These are phyloP conservation scores for Mrakia gelida DNA, from an alignment of 768 basidiomycete species.

Conservation along the genomic window DNA sequence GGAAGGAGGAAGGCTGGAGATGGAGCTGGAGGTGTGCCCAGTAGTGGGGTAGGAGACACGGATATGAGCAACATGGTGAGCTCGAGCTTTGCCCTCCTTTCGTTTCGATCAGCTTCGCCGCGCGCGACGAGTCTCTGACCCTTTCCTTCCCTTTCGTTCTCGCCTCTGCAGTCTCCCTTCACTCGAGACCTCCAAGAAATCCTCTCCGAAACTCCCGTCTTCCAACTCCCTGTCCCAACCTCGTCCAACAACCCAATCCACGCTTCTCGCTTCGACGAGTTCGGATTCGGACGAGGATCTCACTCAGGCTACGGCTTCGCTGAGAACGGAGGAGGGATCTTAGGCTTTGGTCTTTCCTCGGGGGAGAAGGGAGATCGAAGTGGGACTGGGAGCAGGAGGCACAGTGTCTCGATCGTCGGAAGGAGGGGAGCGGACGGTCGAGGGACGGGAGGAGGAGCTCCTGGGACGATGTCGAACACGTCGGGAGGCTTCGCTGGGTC, in stretches of 20 bases:
- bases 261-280: conserved; percentile 28
- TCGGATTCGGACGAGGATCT: conserved; percentile 30
- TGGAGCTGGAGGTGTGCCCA: background rate
- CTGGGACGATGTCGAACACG: background rate
- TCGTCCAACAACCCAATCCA: background rate
- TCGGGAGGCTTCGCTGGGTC: conserved; percentile 5
- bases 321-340: conserved; percentile 21
- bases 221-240: background rate
- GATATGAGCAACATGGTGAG: conserved; percentile 29
- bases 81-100: background rate
- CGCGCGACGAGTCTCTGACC: too few species aligned
- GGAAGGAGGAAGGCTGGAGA: background rate
- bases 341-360: conserved; percentile 10
- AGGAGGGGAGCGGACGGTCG: conserved; percentile 10
- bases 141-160: background rate
- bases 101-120: background rate
- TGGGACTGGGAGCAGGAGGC: conserved; percentile 29
- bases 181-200: conserved; percentile 28
- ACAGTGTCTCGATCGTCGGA: conserved; percentile 27
- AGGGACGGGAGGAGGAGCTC: conserved; percentile 1
- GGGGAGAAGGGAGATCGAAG: conserved; percentile 2
- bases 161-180: conserved; percentile 12
- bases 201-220: conserved; percentile 9
- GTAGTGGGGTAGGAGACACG: background rate
- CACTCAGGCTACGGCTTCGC: conserved; percentile 1